These are phyloP conservation scores for Botrytis galanthina DNA, from an alignment of 2,329 filamentous ascomycete species.

Conservation along the genomic window DNA sequence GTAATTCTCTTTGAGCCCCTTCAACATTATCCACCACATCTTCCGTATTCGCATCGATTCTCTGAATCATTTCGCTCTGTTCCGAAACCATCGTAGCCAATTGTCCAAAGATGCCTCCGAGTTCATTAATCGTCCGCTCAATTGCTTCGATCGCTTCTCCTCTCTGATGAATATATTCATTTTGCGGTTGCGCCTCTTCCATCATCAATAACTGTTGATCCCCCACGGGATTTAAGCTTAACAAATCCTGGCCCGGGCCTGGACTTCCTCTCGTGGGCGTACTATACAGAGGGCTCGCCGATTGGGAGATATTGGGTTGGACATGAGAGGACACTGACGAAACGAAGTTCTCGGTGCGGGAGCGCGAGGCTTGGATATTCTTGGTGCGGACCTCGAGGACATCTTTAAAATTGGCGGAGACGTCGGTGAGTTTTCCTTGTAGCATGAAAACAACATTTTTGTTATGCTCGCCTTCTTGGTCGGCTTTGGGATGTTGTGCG, in stretches of 20 bases:
- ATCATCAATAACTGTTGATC: conserved; percentile 89
- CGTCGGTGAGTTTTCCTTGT: conserved; percentile 87
- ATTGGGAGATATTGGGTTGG: conserved; percentile 65
- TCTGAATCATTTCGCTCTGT: conserved; percentile 95
- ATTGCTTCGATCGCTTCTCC: conserved; percentile 97
- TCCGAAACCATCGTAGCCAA: conserved; percentile 95
- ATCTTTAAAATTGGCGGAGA: conserved; percentile 94
- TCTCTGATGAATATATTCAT: conserved; percentile 87
- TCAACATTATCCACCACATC: conserved; percentile 98
- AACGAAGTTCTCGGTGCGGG: conserved; percentile 94
- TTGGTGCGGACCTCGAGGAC: conserved; percentile 94
- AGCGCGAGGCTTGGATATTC: conserved; percentile 93
- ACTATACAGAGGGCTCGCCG: conserved; percentile 82
- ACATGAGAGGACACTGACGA: conserved; percentile 80
- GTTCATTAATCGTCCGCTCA: conserved; percentile 88
- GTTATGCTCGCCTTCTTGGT: conserved; percentile 93
- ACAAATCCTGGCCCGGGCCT: conserved; percentile 65
- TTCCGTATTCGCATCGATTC: conserved; percentile 96
- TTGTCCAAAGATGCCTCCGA: conserved; percentile 91
- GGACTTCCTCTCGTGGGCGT: conserved; percentile 67
- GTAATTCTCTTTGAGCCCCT: conserved; percentile 86
- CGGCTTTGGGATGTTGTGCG: conserved; percentile 67
- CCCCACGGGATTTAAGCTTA: conserved; percentile 80
- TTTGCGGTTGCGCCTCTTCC: conserved; percentile 84
- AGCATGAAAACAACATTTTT: conserved; percentile 93